Percentiles rank a stretch among this genome's conserved stretches.
Conservation (phyloP, 140 eudicot species). For the Cichorium intybus region DNA sequence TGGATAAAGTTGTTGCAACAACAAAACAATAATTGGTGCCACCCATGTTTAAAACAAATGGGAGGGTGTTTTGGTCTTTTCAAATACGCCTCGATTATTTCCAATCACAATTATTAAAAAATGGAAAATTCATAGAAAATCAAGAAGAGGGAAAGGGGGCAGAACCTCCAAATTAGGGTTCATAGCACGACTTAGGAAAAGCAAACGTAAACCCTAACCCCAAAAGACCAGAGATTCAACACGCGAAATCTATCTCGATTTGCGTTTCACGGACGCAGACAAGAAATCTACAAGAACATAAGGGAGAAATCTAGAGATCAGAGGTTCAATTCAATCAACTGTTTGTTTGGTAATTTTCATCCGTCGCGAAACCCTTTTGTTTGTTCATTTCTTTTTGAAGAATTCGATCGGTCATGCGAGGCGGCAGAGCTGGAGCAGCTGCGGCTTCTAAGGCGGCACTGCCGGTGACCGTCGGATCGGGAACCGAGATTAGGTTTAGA, state of each 20-base stretch:
- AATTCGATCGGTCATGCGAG: conserved; percentile 36
- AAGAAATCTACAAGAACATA: conserved; percentile 11
- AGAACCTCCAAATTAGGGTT: conserved; percentile 32
- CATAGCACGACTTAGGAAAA: conserved; percentile 1
- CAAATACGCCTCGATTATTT: conserved; percentile 4
- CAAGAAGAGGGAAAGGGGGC: conserved; percentile 25
- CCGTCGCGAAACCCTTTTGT: not conserved
- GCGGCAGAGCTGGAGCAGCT: conserved; percentile 36
- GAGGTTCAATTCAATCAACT: not conserved
- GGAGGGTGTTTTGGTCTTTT: conserved; percentile 19
- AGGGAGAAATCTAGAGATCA: conserved; percentile 6
- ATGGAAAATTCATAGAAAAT: not conserved
- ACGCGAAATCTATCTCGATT: conserved; percentile 4
- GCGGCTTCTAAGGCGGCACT: conserved; percentile 30
- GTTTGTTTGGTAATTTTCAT: not conserved
- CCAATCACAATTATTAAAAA: conserved; percentile 19
- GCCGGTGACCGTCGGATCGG: conserved; percentile 38
- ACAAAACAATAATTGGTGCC: conserved; percentile 9
- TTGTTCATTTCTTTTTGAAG: not conserved
- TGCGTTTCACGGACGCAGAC: conserved; percentile 2
- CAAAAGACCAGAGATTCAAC: conserved; percentile 2
- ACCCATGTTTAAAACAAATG: not conserved
- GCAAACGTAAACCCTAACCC: conserved; percentile 15
- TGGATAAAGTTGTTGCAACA: conserved; percentile 9
- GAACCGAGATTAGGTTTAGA: conserved; percentile 52